phyloP scores from a whole-genome alignment of 768 basidiomycete species.

The Coprinopsis sp. region DNA sequence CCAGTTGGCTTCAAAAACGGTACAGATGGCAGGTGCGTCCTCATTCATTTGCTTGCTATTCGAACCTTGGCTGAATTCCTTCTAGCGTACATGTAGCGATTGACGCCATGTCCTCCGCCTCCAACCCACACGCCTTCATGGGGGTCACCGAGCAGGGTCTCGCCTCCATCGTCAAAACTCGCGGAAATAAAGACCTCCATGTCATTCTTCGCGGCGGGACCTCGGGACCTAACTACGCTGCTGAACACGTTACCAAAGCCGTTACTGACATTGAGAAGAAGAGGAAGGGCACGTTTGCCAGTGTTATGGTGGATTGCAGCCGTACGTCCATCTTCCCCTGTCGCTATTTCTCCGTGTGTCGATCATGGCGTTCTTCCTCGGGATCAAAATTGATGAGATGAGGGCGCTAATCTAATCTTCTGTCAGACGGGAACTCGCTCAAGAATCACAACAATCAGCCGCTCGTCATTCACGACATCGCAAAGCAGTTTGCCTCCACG shows the following conservation, averaged over 20 bases:
- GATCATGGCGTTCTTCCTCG: too few species aligned
- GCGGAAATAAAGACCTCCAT: constrained; percentile 84
- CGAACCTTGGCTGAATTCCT: constrained; percentile 5
- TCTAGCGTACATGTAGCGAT: constrained; percentile 76
- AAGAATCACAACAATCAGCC: constrained; percentile 95
- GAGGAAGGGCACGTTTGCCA: constrained; percentile 42
- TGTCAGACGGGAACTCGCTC: constrained; percentile 85
- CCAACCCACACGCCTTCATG: constrained; percentile 95
- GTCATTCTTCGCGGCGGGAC: constrained; percentile 94
- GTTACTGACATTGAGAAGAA: constrained; percentile 62
- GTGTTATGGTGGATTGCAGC: constrained; percentile 86
- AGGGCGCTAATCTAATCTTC: not conserved
- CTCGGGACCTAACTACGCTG: constrained; percentile 83
- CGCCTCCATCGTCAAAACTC: constrained; percentile 92
- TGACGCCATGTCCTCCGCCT: constrained; percentile 92
- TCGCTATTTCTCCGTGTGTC: not conserved
- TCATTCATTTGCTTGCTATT: not conserved
- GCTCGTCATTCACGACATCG: constrained; percentile 66
- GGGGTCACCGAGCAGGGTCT: constrained; percentile 84
- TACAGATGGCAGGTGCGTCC: constrained; percentile 77
- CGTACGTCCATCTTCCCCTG: constrained; percentile 45
- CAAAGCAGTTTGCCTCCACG: constrained; percentile 54
- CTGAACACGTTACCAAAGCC: constrained; percentile 66
- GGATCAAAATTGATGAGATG: too few species aligned
- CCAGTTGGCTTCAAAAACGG: constrained; percentile 99